Evolutionary conservation across 345 rosid species (phyloP).

Genomic region (Trapa incisa): DNA sequence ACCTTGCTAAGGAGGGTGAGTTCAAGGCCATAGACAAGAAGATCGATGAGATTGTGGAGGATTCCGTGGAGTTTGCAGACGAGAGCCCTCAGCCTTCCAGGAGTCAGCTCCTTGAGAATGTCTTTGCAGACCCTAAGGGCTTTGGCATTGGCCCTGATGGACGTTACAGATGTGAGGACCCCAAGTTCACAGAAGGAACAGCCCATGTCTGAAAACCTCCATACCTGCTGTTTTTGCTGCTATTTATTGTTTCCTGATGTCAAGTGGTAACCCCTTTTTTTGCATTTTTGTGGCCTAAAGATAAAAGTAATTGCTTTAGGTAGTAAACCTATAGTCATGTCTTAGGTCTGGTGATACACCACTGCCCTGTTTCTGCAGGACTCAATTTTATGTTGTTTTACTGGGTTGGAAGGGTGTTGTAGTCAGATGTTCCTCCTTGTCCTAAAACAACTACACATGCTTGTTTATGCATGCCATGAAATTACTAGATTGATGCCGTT

Average conservation of each 20-base stretch:
- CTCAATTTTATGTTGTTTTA: background rate
- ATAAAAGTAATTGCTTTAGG: background rate
- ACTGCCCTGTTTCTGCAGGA: background rate
- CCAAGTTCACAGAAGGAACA: constrained; percentile 45
- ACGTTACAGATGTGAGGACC: constrained; percentile 43
- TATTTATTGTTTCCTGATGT: background rate
- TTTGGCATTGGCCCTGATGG: constrained; percentile 46
- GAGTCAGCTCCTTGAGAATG: constrained; percentile 44
- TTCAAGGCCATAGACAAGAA: constrained; percentile 38
- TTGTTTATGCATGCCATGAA: background rate
- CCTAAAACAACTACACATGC: background rate
- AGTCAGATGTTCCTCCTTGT: background rate
- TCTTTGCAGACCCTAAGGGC: constrained; percentile 49
- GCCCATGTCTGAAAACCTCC: constrained; percentile 26
- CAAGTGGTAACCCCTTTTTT: background rate
- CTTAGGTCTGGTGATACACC: background rate
- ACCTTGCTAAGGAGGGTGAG: constrained; percentile 34
- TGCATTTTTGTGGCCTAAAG: background rate
- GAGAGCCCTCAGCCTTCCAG: constrained; percentile 34
- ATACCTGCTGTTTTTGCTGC: background rate
- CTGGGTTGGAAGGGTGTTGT: background rate
- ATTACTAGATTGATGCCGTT: background rate
- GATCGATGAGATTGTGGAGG: constrained; percentile 45
- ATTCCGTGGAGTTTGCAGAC: constrained; percentile 46
- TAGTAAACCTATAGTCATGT: background rate